Evolutionary conservation across 2,329 filamentous ascomycete genomes (phyloP).

Genomic region (Fusarium continuum): DNA sequence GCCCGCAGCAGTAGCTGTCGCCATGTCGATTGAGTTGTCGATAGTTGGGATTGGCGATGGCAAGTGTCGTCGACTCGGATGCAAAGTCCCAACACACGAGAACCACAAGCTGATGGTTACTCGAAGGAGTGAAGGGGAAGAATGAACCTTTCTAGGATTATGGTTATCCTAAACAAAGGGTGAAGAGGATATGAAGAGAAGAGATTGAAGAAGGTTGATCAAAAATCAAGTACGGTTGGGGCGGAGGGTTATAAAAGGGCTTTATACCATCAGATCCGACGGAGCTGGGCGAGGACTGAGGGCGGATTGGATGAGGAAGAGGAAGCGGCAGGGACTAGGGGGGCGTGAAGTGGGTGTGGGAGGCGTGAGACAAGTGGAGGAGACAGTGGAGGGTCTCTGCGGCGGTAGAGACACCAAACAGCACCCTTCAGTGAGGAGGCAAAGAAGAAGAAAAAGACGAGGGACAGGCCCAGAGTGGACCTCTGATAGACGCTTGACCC

Average conservation of each 20-base stretch:
- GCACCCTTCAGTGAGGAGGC: slow-evolving; percentile 11
- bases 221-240: slow-evolving; percentile 30
- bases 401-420: slow-evolving; percentile 15
- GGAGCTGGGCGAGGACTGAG: slow-evolving; percentile 32
- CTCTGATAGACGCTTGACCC: slow-evolving; percentile 9
- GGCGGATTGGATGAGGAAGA: slow-evolving; percentile 27
- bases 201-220: slow-evolving; percentile 25
- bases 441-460: slow-evolving; percentile 11
- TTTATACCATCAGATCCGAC: slow-evolving; percentile 43
- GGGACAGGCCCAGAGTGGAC: slow-evolving; percentile 1
- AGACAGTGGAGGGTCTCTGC: slow-evolving; percentile 27
- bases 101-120: slow-evolving; percentile 31
- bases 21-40: slow-evolving; percentile 40
- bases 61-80: slow-evolving; percentile 25
- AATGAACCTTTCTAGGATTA: slow-evolving; percentile 28
- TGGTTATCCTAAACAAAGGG: slow-evolving; percentile 31
- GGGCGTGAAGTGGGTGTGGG: slow-evolving; percentile 22
- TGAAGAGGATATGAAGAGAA: slow-evolving; percentile 8
- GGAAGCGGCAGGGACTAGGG: slow-evolving; percentile 31
- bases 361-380: slow-evolving; percentile 41
- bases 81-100: slow-evolving; percentile 30
- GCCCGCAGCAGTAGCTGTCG: slow-evolving; percentile 53
- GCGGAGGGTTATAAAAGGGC: slow-evolving; percentile 41
- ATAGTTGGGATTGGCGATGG: slow-evolving; percentile 10
- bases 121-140: slow-evolving; percentile 23